phyloP scores from a whole-genome alignment of 495 filamentous ascomycete species.

The Hypomontagnella submonticulosa region DNA sequence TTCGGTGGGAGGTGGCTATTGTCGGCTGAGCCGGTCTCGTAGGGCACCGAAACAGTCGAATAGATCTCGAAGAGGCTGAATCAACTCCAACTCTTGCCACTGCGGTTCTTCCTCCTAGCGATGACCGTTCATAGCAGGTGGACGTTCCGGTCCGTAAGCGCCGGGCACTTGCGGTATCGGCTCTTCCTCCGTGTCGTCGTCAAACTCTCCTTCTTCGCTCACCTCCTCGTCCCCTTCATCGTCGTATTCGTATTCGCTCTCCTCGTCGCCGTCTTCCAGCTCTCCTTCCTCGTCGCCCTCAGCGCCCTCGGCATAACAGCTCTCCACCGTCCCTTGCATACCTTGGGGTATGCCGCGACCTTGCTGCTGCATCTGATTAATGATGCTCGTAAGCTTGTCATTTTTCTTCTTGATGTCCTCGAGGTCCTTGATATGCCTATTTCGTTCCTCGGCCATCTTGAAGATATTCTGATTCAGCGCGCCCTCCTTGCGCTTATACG shows the following conservation, averaged over 20 bases:
- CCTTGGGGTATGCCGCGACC: constrained; percentile 75
- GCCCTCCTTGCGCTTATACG: constrained; percentile 90
- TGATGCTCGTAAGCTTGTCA: constrained; percentile 90
- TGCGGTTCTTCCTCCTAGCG: constrained; percentile 46
- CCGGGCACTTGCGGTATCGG: constrained; percentile 44
- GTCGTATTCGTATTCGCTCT: constrained; percentile 66
- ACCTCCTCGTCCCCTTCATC: constrained; percentile 64
- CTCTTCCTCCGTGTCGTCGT: constrained; percentile 54
- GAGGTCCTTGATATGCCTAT: constrained; percentile 80
- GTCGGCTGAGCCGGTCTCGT: background rate
- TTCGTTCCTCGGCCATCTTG: constrained; percentile 97
- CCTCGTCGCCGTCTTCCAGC: constrained; percentile 81
- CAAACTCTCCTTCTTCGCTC: constrained; percentile 55
- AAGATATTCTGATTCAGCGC: constrained; percentile 94
- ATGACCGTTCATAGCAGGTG: constrained; percentile 52
- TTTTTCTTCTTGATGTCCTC: constrained; percentile 87
- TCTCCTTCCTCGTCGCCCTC: constrained; percentile 72
- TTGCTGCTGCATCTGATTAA: constrained; percentile 93
- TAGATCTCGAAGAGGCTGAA: constrained; percentile 18
- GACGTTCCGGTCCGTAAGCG: constrained; percentile 50
- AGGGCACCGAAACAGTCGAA: constrained; percentile 24
- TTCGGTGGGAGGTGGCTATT: background rate
- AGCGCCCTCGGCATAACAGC: constrained; percentile 57
- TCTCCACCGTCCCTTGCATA: constrained; percentile 66
- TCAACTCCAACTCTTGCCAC: constrained; percentile 25